Conservation (phyloP, 2,329 filamentous ascomycete species). For the Alternaria hordeiaustralica region DNA sequence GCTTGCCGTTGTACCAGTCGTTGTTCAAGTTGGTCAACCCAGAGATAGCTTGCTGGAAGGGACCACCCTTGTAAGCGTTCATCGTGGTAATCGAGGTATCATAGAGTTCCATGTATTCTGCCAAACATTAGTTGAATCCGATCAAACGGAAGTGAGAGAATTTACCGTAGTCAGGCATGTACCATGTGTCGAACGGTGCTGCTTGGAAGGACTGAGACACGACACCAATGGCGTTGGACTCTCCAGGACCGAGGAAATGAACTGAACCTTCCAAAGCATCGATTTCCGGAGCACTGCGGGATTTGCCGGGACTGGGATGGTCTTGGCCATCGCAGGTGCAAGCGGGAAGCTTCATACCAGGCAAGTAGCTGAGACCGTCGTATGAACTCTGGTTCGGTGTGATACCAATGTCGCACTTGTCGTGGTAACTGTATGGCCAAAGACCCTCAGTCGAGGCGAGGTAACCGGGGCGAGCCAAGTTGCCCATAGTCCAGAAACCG, state of each 20-base stretch:
- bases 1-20: constrained; percentile 62
- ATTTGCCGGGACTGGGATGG: constrained; percentile 69
- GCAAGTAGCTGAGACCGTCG: constrained; percentile 70
- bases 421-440: constrained; percentile 76
- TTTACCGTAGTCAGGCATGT: constrained; percentile 63
- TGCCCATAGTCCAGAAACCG: constrained; percentile 78
- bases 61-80: constrained; percentile 62
- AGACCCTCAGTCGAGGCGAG: constrained; percentile 73
- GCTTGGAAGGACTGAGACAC: constrained; percentile 72
- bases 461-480: constrained; percentile 72
- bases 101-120: constrained; percentile 70
- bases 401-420: constrained; percentile 73
- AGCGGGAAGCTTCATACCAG: constrained; percentile 72
- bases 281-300: constrained; percentile 73
- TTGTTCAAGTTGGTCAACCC: constrained; percentile 63
- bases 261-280: constrained; percentile 75
- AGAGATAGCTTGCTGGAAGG: constrained; percentile 63
- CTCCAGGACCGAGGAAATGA: constrained; percentile 56
- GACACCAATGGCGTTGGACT: constrained; percentile 61
- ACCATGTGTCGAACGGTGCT: constrained; percentile 74
- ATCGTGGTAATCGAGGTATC: constrained; percentile 61
- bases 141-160: not conserved
- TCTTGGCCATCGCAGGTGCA: constrained; percentile 70
- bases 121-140: constrained; percentile 18
- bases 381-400: constrained; percentile 73